Conservation (phyloP, 2,329 filamentous ascomycete species). For the Cladophialophora bantiana region DNA sequence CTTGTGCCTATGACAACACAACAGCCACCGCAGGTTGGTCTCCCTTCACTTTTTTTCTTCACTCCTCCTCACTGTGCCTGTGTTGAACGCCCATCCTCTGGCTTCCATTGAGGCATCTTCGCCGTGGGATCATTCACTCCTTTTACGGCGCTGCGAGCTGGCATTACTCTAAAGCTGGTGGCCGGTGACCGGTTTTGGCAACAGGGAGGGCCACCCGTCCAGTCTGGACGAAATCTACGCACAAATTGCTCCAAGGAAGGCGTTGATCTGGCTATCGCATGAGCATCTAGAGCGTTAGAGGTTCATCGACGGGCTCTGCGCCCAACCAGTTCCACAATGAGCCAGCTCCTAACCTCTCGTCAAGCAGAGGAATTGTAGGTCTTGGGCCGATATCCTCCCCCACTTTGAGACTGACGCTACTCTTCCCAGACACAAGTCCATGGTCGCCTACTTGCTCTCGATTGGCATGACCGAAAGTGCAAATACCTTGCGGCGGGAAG, state of each 20-base stretch:
- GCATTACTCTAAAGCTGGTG: not conserved
- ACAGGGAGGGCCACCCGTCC: not conserved
- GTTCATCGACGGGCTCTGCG: slow-evolving; percentile 19
- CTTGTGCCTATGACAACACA: slow-evolving; percentile 21
- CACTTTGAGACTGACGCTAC: slow-evolving; percentile 23
- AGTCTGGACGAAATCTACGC: not conserved
- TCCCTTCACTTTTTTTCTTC: not conserved
- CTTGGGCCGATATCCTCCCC: slow-evolving; percentile 9
- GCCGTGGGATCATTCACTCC: not conserved
- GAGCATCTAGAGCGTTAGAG: slow-evolving; percentile 16
- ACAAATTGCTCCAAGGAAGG: not conserved
- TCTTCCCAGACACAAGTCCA: slow-evolving; percentile 79
- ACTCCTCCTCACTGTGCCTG: not conserved
- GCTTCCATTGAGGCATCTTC: not conserved
- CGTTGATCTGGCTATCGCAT: slow-evolving; percentile 19
- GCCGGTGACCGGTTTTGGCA: not conserved
- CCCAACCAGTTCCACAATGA: slow-evolving; percentile 60
- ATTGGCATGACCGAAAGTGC: slow-evolving; percentile 74
- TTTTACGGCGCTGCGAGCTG: not conserved
- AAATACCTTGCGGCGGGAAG: slow-evolving; percentile 75
- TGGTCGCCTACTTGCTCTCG: slow-evolving; percentile 84
- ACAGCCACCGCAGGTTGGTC: not conserved
- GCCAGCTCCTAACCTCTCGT: slow-evolving; percentile 74
- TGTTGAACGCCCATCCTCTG: not conserved
- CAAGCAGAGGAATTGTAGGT: slow-evolving; percentile 88